These are phyloP conservation scores for Chlorella sp. DNA, from an alignment of 139 green algal genomes.

Conservation along the genomic window DNA sequence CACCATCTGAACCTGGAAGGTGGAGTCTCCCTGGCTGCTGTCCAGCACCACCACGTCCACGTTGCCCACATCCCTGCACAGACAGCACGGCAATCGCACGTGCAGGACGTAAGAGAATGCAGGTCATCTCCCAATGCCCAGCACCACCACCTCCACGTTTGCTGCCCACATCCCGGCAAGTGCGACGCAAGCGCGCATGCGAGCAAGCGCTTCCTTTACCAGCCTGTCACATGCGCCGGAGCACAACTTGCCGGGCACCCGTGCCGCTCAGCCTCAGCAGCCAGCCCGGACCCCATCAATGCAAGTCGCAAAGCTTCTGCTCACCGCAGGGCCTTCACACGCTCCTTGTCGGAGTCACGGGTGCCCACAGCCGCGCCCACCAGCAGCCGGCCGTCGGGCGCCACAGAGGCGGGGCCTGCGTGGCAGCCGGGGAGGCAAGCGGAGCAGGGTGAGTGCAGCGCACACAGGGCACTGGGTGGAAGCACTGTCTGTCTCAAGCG, in stretches of 20 bases:
- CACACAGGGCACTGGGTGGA: not conserved
- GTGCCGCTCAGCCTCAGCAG: not conserved
- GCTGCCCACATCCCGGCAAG: not conserved
- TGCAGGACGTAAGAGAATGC: too few relatives aligned
- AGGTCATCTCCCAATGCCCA: not conserved
- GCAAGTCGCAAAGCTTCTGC: not conserved
- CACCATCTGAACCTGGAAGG: slow-evolving; percentile 94
- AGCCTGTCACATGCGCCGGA: not conserved
- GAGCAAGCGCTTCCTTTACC: too few relatives aligned
- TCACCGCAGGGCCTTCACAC: slow-evolving; percentile 60
- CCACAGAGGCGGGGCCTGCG: slow-evolving; percentile 62
- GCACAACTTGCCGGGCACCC: too few relatives aligned
- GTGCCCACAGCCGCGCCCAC: slow-evolving; percentile 93
- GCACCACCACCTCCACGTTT: slow-evolving; percentile 56
- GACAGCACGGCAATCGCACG: too few relatives aligned
- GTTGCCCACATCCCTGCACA: slow-evolving; percentile 43
- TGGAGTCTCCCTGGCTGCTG: slow-evolving; percentile 89
- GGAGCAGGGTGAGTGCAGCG: not conserved
- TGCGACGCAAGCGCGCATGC: too few relatives aligned
- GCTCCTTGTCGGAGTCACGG: slow-evolving; percentile 78
- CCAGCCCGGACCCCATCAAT: not conserved
- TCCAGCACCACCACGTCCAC: slow-evolving; percentile 93
- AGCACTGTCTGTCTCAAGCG: not conserved
- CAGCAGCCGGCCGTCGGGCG: slow-evolving; percentile 73
- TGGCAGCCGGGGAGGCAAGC: not conserved